These are phyloP conservation scores for Malus domestica DNA, from an alignment of 306 rosid genomes.

Conservation along the genomic window DNA sequence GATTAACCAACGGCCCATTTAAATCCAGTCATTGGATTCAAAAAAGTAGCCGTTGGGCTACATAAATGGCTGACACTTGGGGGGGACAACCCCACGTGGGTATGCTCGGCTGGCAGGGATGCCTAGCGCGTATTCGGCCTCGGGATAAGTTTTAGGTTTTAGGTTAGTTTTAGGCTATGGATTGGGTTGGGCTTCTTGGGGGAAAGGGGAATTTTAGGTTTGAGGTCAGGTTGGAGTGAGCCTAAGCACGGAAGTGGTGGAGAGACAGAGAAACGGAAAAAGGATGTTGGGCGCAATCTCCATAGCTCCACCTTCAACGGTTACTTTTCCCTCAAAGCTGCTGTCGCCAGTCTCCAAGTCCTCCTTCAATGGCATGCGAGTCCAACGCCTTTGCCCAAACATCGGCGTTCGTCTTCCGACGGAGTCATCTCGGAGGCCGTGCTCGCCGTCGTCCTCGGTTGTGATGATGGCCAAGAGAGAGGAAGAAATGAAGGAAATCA, in stretches of 20 bases:
- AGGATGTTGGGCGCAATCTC: conserved; percentile 37
- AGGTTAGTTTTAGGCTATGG: too few species aligned
- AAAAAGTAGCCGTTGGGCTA: too few species aligned
- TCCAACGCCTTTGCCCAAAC: conserved; percentile 26
- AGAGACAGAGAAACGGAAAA: neutral
- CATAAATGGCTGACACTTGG: too few species aligned
- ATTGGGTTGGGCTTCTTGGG: too few species aligned
- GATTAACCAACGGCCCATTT: too few species aligned
- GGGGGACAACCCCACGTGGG: too few species aligned
- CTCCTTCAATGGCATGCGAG: conserved; percentile 37
- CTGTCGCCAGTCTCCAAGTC: conserved; percentile 24
- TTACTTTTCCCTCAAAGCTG: conserved; percentile 24
- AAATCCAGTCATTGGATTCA: accelerated
- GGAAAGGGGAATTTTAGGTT: too few species aligned
- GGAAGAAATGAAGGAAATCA: conserved; percentile 64
- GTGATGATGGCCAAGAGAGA: conserved; percentile 87
- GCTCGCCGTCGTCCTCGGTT: conserved; percentile 20
- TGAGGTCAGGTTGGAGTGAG: too few species aligned
- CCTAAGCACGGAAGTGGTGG: neutral
- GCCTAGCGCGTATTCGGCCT: too few species aligned
- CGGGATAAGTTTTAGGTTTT: too few species aligned
- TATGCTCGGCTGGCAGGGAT: too few species aligned
- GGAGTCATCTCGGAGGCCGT: conserved; percentile 14
- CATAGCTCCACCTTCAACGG: conserved; percentile 34
- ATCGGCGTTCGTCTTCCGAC: conserved; percentile 20